These are phyloP conservation scores for Penicillium sclerotiorum DNA, from an alignment of 2,329 filamentous ascomycete species.

Conservation along the genomic window DNA sequence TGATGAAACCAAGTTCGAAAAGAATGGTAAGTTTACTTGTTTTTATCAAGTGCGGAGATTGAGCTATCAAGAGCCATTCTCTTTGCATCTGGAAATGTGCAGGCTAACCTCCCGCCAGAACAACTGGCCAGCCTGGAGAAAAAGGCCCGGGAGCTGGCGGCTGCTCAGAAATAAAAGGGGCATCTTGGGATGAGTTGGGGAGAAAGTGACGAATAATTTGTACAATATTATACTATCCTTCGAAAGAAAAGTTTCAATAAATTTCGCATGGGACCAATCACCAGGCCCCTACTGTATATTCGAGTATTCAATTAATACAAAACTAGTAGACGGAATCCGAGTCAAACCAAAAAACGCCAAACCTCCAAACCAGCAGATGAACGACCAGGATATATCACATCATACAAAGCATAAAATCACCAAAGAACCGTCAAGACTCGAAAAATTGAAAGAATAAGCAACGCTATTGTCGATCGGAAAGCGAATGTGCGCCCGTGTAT, in stretches of 20 bases:
- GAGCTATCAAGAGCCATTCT: no score
- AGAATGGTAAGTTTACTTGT: conserved; percentile 34
- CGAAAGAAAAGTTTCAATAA: no score
- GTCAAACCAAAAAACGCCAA: not conserved
- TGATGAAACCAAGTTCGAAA: conserved; percentile 46
- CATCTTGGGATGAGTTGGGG: no score
- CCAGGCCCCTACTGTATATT: not conserved
- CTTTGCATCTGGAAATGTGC: not conserved
- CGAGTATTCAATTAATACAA: not conserved
- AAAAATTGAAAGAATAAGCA: not conserved
- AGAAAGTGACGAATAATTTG: conserved; percentile 7
- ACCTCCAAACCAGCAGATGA: not conserved
- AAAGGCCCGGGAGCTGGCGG: conserved; percentile 37
- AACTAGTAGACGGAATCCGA: not conserved
- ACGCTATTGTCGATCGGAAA: not conserved
- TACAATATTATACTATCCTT: conserved; percentile 6
- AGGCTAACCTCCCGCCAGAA: conserved; percentile 27
- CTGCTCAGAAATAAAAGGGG: conserved; percentile 30
- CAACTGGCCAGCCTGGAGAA: conserved; percentile 39
- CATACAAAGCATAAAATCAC: conserved; percentile 9
- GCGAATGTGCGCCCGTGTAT: not conserved
- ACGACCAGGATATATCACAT: conserved; percentile 6
- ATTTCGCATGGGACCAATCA: no score
- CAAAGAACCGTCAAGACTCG: not conserved
- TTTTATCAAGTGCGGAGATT: no score